A percentile compares a stretch with the other conserved stretches of the same genome.
phyloP scores from a whole-genome alignment of 768 basidiomycete genomes.

The Hypholoma sublateritium region DNA sequence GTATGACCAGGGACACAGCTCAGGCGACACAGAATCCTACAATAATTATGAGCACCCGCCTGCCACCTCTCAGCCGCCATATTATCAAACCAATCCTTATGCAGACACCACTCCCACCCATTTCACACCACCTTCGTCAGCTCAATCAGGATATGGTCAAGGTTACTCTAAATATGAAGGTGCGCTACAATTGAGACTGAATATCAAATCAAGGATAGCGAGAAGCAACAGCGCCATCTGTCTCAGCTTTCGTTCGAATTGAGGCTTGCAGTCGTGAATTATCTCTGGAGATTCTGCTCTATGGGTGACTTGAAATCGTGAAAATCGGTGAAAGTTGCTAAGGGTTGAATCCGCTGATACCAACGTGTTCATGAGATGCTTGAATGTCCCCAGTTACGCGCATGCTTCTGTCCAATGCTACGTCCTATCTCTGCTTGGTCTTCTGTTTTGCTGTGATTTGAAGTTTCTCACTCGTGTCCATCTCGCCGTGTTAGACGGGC shows the following conservation, averaged over 20 bases:
- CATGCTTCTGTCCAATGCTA: slow-evolving; percentile 42
- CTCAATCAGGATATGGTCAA: slow-evolving; percentile 52
- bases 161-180: slow-evolving; percentile 74
- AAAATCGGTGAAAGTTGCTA: slow-evolving; percentile 26
- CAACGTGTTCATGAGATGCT: slow-evolving; percentile 28
- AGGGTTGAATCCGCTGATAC: slow-evolving; percentile 21
- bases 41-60: slow-evolving; percentile 62
- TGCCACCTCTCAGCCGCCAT: slow-evolving; percentile 49
- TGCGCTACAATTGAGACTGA: slow-evolving; percentile 80
- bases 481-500: slow-evolving; percentile 61
- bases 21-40: slow-evolving; percentile 64
- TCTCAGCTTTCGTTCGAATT: slow-evolving; percentile 38
- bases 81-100: slow-evolving; percentile 70
- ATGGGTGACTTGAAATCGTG: slow-evolving; percentile 23
- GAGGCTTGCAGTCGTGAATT: slow-evolving; percentile 34
- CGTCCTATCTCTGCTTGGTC: slow-evolving; percentile 45
- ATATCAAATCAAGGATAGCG: slow-evolving; percentile 37
- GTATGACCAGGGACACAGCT: slow-evolving; percentile 70
- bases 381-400: slow-evolving; percentile 28
- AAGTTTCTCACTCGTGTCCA: slow-evolving; percentile 48
- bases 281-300: slow-evolving; percentile 14
- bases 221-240: slow-evolving; percentile 13
- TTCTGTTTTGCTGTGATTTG: slow-evolving; percentile 32
- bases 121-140: slow-evolving; percentile 35
- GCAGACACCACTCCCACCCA: slow-evolving; percentile 53